Percentiles rank a stretch among this genome's conserved stretches.
These are phyloP conservation scores for Anthoceros angustus DNA, from an alignment of 225 moss, liverwort and hornwort genomes.

Conservation along the genomic window DNA sequence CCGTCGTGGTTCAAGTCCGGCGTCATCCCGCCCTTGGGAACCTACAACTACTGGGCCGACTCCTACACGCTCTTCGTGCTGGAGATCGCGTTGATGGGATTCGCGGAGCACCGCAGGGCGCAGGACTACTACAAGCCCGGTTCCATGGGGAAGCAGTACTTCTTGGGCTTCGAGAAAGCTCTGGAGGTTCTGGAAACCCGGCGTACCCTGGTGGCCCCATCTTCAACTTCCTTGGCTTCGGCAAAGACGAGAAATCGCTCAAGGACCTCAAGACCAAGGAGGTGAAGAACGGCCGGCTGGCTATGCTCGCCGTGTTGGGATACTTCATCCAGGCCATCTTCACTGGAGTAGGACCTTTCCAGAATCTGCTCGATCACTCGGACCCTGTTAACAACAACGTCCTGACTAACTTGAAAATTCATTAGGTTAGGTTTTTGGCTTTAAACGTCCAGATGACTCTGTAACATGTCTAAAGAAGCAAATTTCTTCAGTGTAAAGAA, in stretches of 20 bases:
- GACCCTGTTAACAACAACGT: slow-evolving; percentile 77
- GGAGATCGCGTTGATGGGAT: slow-evolving; percentile 67
- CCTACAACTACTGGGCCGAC: slow-evolving; percentile 78
- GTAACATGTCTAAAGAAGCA: too few relatives aligned
- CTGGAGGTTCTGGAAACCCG: slow-evolving; percentile 69
- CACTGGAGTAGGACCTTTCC: slow-evolving; percentile 87
- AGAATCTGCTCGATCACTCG: slow-evolving; percentile 84
- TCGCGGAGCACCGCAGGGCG: slow-evolving; percentile 90
- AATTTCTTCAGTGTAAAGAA: too few relatives aligned
- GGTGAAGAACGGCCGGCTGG: slow-evolving; percentile 86
- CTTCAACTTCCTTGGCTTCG: slow-evolving; percentile 64
- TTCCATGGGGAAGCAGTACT: slow-evolving; percentile 98
- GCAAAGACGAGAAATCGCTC: slow-evolving; percentile 57
- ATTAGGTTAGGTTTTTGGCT: slow-evolving; percentile 14
- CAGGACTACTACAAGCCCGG: slow-evolving; percentile 97
- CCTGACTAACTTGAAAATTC: slow-evolving; percentile 80
- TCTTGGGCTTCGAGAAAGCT: slow-evolving; percentile 72
- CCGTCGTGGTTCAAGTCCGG: slow-evolving; percentile 68
- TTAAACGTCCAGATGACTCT: too few relatives aligned
- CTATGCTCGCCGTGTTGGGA: slow-evolving; percentile 67
- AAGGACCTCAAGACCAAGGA: slow-evolving; percentile 62
- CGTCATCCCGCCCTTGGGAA: slow-evolving; percentile 56
- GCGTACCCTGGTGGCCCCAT: slow-evolving; percentile 70
- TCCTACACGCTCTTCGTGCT: slow-evolving; percentile 76
- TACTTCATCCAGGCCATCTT: slow-evolving; percentile 80